phyloP scores from a whole-genome alignment of 345 rosid species.

The Brassica rapa region DNA sequence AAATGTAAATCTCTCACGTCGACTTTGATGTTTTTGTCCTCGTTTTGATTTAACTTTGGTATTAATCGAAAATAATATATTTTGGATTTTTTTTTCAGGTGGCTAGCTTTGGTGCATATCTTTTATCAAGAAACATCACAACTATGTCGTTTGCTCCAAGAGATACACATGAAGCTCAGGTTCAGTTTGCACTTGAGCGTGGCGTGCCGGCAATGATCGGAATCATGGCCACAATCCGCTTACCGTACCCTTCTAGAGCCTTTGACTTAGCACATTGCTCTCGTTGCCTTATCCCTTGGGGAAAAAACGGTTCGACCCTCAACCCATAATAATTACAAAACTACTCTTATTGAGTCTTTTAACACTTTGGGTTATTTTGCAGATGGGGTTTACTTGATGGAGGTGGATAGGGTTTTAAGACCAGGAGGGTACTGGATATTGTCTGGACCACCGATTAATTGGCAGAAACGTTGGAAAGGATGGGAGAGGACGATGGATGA shows the following conservation, averaged over 20 bases:
- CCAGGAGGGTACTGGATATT: slow-evolving; percentile 96
- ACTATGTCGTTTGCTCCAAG: slow-evolving; percentile 93
- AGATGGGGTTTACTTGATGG: slow-evolving; percentile 83
- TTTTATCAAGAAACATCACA: slow-evolving; percentile 65
- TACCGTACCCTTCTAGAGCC: slow-evolving; percentile 87
- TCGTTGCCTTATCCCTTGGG: slow-evolving; percentile 97
- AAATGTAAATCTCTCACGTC: not conserved
- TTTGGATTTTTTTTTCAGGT: slow-evolving; percentile 47
- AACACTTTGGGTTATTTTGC: slow-evolving; percentile 10
- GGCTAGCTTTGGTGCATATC: slow-evolving; percentile 97
- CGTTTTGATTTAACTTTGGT: not conserved
- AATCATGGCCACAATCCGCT: slow-evolving; percentile 78
- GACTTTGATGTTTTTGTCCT: not conserved
- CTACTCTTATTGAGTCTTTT: not conserved
- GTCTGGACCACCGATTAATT: slow-evolving; percentile 92
- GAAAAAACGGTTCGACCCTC: no score
- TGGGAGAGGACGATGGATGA: slow-evolving; percentile 73
- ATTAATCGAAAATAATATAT: not conserved
- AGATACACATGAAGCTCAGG: slow-evolving; percentile 94
- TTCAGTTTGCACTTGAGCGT: slow-evolving; percentile 88
- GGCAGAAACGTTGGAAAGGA: slow-evolving; percentile 81
- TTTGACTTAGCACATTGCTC: slow-evolving; percentile 99
- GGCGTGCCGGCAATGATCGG: slow-evolving; percentile 96
- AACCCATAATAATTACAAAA: no score
- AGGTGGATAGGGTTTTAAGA: slow-evolving; percentile 79